phyloP scores from a whole-genome alignment of 805 yeast genomes.

The Saccharomycopsis babjevae region DNA sequence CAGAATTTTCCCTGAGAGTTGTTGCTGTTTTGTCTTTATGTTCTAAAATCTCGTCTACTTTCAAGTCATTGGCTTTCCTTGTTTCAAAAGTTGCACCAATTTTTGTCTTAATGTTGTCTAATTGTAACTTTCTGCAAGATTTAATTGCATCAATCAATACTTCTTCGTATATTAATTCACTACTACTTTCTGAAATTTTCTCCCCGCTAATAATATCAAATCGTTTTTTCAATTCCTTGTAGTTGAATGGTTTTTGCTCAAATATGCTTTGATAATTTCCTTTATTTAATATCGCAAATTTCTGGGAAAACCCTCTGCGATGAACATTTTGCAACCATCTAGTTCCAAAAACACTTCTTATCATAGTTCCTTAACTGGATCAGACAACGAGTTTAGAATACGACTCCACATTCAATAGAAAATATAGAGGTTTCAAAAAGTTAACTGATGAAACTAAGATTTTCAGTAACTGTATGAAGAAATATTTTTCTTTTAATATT shows the following conservation, averaged over 20 bases:
- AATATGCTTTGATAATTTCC: constrained; percentile 2
- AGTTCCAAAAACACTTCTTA: neutral
- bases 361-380: neutral
- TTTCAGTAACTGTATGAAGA: too few species aligned
- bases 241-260: constrained; percentile 10
- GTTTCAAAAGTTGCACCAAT: neutral
- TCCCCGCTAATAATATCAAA: constrained; percentile 1
- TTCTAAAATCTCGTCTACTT: neutral
- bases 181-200: neutral
- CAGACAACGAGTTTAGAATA: neutral
- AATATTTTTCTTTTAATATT: neutral
- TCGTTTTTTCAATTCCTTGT: constrained; percentile 4
- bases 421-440: neutral
- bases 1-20: neutral
- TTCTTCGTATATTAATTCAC: constrained; percentile 2
- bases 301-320: neutral
- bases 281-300: neutral
- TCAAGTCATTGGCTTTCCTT: neutral
- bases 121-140: constrained; percentile 8
- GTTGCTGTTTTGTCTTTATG: neutral
- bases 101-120: neutral
- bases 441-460: too few species aligned
- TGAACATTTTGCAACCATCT: neutral
- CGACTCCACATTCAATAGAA: too few species aligned
- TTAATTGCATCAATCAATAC: constrained; percentile 6